Base-by-base conservation (phyloP, 1,284 basidiomycete genomes). In the Boletellus dicymbophilus region DNA sequence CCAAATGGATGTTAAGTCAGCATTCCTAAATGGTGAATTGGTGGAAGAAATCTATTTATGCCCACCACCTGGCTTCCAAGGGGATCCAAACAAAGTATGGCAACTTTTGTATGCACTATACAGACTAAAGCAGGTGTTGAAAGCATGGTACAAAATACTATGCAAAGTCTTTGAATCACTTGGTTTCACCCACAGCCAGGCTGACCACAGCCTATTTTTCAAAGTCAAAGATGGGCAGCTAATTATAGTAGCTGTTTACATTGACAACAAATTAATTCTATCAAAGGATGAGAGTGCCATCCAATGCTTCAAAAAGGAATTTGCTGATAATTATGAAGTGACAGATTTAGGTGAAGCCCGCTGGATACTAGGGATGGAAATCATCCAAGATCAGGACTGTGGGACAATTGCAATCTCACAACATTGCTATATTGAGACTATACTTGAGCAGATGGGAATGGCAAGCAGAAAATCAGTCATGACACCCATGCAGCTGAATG, bases 71-170 rank as follows among this genome's bases (percentile, higher is more conserved):
- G 22, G 49, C 1, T 37, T 37, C 4, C n/a, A n/a, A n/a, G 3
- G 15, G 2, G 4, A 28, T 6, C 4, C 27, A 3, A 5, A 28
- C 27, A 2, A 10, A 2, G 27, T 28, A 9, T 28, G 27, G 27
- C 5, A 10, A 6, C 5, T 28, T 9, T 28, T 10, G 10, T 5
- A 6, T 28, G 27, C 13, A 6, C 49, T 65, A 6, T 67, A 65
- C 23, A 56, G 65, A 10, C 55, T 63, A 9, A 65, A 64, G 23
- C 64, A 67, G 44, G 57, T 52, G 3, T 53, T 55, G 3, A 54
- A 37, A 6, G 23, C 27, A 0, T 64, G 62, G 61, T 58, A 61
- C 30, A 4, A 33, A 7, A 16, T 2, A 3, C 11, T 49, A 3
- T 39, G 28, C 11, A 21, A 18, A 10, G 15, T 43, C 3, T 43